Conservation (phyloP, 2,329 filamentous ascomycete species). For the Pseudocercospora musae region DNA sequence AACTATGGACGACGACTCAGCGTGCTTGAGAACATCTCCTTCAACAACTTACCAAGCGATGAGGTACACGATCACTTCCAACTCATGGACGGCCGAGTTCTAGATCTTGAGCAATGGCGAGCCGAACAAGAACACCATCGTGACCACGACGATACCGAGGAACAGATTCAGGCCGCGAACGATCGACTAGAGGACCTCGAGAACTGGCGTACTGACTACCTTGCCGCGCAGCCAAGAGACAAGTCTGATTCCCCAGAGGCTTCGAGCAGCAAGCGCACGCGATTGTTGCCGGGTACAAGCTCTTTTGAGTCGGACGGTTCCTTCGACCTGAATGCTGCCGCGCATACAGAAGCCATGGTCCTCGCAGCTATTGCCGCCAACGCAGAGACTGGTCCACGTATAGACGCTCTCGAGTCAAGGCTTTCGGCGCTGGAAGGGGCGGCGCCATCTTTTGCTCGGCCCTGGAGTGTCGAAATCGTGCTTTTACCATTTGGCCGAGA, state of each 20-base stretch:
- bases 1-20: constrained; percentile 60
- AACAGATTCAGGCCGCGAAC: constrained; percentile 44
- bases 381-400: constrained; percentile 41
- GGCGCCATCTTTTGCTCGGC: constrained; percentile 58
- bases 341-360: constrained; percentile 35
- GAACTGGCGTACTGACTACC: constrained; percentile 37
- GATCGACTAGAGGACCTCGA: constrained; percentile 67
- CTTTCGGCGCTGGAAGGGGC: constrained; percentile 55
- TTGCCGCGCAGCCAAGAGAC: constrained; percentile 26
- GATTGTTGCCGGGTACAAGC: constrained; percentile 33
- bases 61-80: constrained; percentile 68
- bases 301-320: constrained; percentile 43
- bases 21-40: constrained; percentile 66
- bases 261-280: constrained; percentile 32
- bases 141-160: constrained; percentile 40
- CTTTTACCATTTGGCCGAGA: constrained; percentile 65
- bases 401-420: constrained; percentile 49
- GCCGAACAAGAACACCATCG: constrained; percentile 27
- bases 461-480: constrained; percentile 74
- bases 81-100: constrained; percentile 62
- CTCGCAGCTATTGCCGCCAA: constrained; percentile 34
- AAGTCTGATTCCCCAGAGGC: constrained; percentile 28
- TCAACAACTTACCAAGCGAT: constrained; percentile 64
- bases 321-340: constrained; percentile 35
- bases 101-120: constrained; percentile 61